Conservation (phyloP, 768 basidiomycete genomes). For the Mrakia gelida region DNA sequence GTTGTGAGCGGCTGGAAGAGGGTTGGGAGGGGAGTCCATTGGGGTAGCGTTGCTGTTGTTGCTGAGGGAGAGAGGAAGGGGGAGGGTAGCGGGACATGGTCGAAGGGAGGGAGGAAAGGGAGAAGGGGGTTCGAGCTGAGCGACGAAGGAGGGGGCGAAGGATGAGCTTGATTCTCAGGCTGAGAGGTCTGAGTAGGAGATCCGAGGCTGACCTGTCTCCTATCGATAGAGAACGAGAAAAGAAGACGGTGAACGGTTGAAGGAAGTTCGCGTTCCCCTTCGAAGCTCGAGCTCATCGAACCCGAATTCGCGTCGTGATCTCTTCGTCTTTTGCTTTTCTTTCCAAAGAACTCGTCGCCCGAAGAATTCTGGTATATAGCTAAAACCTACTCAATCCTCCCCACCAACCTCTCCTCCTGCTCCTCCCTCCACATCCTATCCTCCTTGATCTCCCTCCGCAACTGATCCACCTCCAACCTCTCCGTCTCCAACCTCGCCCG, state of each 20-base stretch:
- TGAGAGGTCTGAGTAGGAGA: too few species aligned
- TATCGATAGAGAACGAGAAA: too few species aligned
- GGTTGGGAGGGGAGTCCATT: neutral
- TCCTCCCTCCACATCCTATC: slow-evolving; percentile 10
- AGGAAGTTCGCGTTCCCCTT: too few species aligned
- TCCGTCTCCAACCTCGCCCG: slow-evolving; percentile 3
- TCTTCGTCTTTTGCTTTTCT: too few species aligned
- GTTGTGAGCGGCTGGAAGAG: neutral
- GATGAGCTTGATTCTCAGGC: too few species aligned
- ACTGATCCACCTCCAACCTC: neutral
- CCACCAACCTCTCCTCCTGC: slow-evolving; percentile 5
- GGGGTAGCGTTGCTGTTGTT: neutral
- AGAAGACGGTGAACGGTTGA: too few species aligned
- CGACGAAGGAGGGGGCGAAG: neutral
- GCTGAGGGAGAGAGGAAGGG: neutral
- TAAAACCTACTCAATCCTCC: neutral
- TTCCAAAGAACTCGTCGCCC: too few species aligned
- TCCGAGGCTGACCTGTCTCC: too few species aligned
- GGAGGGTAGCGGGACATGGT: slow-evolving; percentile 20
- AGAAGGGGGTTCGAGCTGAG: neutral
- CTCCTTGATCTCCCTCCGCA: slow-evolving; percentile 10
- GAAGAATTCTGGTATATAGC: too few species aligned
- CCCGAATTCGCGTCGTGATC: too few species aligned
- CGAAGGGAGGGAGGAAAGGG: neutral
- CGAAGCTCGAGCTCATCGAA: too few species aligned